phyloP scores from a whole-genome alignment of 495 filamentous ascomycete species.

The Cladorrhinum samala region DNA sequence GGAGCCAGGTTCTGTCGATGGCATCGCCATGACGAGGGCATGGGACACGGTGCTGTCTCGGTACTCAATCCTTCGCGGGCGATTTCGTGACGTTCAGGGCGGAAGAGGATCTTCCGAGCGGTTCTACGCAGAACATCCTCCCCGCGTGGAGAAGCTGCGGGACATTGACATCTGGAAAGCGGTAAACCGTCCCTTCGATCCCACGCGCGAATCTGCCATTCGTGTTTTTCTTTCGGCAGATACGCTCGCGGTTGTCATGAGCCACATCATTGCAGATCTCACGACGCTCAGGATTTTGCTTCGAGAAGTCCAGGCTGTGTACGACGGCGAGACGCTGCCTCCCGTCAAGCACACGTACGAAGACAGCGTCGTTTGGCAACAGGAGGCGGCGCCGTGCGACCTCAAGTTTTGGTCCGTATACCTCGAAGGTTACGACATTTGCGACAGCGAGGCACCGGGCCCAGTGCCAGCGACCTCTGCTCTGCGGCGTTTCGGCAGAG shows the following conservation, averaged over 20 bases:
- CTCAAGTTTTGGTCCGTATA: background rate
- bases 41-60: background rate
- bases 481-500: background rate
- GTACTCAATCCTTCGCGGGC: background rate
- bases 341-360: background rate
- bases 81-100: background rate
- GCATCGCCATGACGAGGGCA: background rate
- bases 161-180: background rate
- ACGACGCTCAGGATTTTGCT: background rate
- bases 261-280: background rate
- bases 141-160: too few relatives aligned
- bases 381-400: background rate
- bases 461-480: background rate
- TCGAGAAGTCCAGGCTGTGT: background rate
- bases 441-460: background rate
- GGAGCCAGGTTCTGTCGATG: background rate
- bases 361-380: background rate
- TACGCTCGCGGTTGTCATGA: background rate
- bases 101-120: background rate
- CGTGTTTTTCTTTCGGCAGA: background rate
- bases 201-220: background rate
- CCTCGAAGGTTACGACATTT: background rate
- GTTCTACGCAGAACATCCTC: constrained; percentile 10
- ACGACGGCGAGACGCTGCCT: background rate
- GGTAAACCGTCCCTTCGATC: background rate